A percentile compares a stretch with the other conserved stretches of the same genome.
These are phyloP conservation scores for Claviceps arundinis DNA, from an alignment of 2,329 filamentous ascomycete genomes.

Conservation along the genomic window DNA sequence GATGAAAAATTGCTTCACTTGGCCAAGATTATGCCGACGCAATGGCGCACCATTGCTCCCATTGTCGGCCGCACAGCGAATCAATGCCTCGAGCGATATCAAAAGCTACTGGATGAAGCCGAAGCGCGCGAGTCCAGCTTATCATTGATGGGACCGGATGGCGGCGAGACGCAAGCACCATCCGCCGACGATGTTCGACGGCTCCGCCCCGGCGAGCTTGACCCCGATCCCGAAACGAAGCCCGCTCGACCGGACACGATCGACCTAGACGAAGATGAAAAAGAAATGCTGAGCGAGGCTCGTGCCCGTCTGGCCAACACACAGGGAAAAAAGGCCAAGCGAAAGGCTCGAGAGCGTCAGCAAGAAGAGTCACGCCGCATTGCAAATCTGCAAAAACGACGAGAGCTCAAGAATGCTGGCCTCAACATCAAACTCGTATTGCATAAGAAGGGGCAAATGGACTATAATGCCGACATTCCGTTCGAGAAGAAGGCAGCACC, in stretches of 20 bases:
- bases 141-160: conserved; percentile 71
- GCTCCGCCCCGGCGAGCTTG: conserved; percentile 81
- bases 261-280: conserved; percentile 96
- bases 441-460: conserved; percentile 92
- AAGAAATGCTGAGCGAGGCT: conserved; percentile 98
- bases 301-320: conserved; percentile 93
- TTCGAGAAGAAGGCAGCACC: conserved; percentile 84
- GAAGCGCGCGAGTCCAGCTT: conserved; percentile 79
- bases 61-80: conserved; percentile 94
- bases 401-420: conserved; percentile 91
- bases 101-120: conserved; percentile 90
- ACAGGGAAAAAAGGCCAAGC: conserved; percentile 96
- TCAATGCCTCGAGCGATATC: conserved; percentile 92
- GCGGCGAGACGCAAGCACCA: conserved; percentile 75
- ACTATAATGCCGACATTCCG: conserved; percentile 97
- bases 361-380: conserved; percentile 86
- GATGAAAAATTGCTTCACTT: conserved; percentile 94
- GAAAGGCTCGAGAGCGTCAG: conserved; percentile 90
- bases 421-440: conserved; percentile 96
- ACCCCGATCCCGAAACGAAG: conserved; percentile 95
- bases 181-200: conserved; percentile 85
- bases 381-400: conserved; percentile 83
- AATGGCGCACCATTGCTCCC: conserved; percentile 97
- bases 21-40: conserved; percentile 96
- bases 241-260: conserved; percentile 92